Evolutionary conservation across 495 filamentous ascomycete genomes (phyloP).

Genomic region (Oidiodendron maius): DNA sequence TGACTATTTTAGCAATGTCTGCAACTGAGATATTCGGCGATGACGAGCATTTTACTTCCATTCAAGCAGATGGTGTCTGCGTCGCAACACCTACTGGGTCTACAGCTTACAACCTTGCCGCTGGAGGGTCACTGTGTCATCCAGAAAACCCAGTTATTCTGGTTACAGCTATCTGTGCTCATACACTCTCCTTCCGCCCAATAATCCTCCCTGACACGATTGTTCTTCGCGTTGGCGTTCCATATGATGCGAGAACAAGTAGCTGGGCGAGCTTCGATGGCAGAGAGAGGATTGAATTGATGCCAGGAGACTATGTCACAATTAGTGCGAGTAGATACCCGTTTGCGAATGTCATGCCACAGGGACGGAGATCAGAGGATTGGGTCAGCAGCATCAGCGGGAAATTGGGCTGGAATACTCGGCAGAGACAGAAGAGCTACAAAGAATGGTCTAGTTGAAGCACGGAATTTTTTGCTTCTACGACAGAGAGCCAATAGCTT

Average conservation of each 20-base stretch:
- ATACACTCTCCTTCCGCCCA: conserved; percentile 91
- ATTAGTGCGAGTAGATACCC: conserved; percentile 89
- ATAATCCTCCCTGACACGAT: conserved; percentile 95
- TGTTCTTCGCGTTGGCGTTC: conserved; percentile 84
- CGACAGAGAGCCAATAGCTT: too few relatives aligned
- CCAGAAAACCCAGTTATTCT: conserved; percentile 97
- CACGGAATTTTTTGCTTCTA: too few relatives aligned
- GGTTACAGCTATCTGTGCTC: conserved; percentile 90
- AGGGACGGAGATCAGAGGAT: conserved; percentile 70
- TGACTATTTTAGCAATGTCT: conserved; percentile 62
- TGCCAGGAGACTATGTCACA: conserved; percentile 91
- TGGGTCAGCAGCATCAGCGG: conserved; percentile 90
- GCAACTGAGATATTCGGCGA: conserved; percentile 89
- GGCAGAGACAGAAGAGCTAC: conserved; percentile 64
- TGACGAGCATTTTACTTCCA: conserved; percentile 86
- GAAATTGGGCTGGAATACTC: conserved; percentile 89
- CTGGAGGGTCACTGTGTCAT: conserved; percentile 90
- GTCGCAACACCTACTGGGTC: conserved; percentile 89
- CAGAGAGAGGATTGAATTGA: conserved; percentile 78
- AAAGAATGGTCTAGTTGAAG: conserved; percentile 41
- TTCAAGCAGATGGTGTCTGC: conserved; percentile 84
- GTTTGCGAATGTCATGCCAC: conserved; percentile 81
- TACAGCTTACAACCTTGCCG: conserved; percentile 95
- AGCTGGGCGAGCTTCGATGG: conserved; percentile 98
- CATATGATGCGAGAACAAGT: conserved; percentile 80